phyloP scores from a whole-genome alignment of 2,329 filamentous ascomycete species.

The Alternaria sp. region DNA sequence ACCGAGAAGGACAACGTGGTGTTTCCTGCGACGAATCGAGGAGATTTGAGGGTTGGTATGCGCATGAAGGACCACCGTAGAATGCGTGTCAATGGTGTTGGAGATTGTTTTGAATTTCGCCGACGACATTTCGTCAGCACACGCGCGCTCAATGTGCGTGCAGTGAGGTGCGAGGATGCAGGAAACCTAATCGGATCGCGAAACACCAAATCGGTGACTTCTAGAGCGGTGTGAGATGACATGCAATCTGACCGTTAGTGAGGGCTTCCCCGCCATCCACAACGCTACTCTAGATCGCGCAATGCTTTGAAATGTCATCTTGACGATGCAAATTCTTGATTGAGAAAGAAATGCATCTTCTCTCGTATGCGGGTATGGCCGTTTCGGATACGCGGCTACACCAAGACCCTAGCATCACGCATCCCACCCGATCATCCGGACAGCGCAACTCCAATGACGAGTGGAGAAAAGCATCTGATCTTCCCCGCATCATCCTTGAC shows the following conservation, averaged over 20 bases:
- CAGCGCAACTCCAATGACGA: neutral
- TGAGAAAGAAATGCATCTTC: neutral
- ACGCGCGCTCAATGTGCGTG: neutral
- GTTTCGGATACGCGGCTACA: neutral
- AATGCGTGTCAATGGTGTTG: neutral
- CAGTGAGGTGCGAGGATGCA: neutral
- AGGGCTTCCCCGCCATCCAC: neutral
- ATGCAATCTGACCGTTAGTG: neutral
- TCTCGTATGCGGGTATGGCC: neutral
- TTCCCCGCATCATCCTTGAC: conserved; percentile 1
- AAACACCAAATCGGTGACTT: neutral
- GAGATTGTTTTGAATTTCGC: neutral
- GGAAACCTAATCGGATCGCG: neutral
- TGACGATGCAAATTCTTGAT: neutral
- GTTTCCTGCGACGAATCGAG: neutral
- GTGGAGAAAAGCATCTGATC: neutral
- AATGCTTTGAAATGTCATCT: neutral
- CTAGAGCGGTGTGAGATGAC: neutral
- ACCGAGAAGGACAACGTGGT: neutral
- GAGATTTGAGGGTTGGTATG: neutral
- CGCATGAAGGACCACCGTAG: neutral
- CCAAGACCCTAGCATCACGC: neutral
- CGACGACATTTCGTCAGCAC: neutral
- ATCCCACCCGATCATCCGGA: neutral
- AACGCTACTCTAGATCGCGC: neutral